phyloP scores from a whole-genome alignment of 2,329 filamentous ascomycete genomes.

The Cladophialophora chaetospira region DNA sequence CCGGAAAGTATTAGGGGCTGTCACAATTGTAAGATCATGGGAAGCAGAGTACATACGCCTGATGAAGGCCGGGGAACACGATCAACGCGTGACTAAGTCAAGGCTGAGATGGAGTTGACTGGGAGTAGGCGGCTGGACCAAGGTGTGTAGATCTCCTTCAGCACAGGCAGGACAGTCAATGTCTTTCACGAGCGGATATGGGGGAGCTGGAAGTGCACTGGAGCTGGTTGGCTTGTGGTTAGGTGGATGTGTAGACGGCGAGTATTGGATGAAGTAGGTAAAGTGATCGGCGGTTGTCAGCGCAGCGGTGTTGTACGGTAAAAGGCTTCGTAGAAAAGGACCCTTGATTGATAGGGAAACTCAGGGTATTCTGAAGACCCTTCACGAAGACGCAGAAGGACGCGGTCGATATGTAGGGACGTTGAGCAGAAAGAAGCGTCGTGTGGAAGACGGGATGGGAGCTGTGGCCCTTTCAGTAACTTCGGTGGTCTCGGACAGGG shows the following conservation, averaged over 20 bases:
- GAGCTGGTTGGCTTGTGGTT: not conserved
- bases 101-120: not conserved
- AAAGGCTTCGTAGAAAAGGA: not conserved
- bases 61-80: conserved; percentile 2
- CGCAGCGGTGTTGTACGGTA: not conserved
- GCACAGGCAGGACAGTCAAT: no score
- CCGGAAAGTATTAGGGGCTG: conserved; percentile 6
- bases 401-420: conserved; percentile 7
- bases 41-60: conserved; percentile 20
- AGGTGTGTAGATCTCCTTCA: no score
- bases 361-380: not conserved
- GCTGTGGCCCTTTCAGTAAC: conserved; percentile 6
- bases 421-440: conserved; percentile 21
- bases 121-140: no score
- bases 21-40: not conserved
- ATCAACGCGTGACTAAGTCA: not conserved
- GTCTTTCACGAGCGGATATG: not conserved
- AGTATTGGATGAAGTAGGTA: not conserved
- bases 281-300: conserved; percentile 1
- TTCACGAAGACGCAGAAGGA: conserved; percentile 4
- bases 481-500: no score
- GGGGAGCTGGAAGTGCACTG: not conserved
- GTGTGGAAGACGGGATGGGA: conserved; percentile 1
- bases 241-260: not conserved
- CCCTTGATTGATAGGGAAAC: conserved; percentile 14